These are phyloP conservation scores for Zopfochytrium polystomum DNA, from an alignment of 371 early-diverging fungal genomes.

Conservation along the genomic window DNA sequence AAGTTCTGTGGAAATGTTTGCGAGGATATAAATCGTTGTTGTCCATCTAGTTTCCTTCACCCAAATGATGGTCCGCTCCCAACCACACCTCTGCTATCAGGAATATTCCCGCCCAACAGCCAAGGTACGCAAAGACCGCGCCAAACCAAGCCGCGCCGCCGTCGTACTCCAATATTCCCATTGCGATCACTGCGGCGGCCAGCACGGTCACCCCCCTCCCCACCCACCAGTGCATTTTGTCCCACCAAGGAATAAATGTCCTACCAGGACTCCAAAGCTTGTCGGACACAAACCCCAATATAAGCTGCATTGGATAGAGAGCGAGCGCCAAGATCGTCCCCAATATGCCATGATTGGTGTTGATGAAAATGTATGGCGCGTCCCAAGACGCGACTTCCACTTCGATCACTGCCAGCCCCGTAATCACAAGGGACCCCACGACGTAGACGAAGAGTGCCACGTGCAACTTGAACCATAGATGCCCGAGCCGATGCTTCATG, in stretches of 20 bases:
- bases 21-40: no score
- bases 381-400: background rate
- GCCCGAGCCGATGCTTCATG: constrained; percentile 32
- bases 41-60: no score
- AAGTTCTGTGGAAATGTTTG: no score
- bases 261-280: constrained; percentile 24
- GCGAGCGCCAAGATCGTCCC: constrained; percentile 5
- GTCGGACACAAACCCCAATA: constrained; percentile 34
- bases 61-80: background rate
- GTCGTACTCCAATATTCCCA: constrained; percentile 13
- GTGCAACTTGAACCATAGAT: constrained; percentile 33
- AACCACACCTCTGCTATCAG: background rate
- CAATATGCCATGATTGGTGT: constrained; percentile 2
- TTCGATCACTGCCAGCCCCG: constrained; percentile 7
- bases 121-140: constrained; percentile 12
- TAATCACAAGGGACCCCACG: background rate
- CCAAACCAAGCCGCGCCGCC: background rate
- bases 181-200: constrained; percentile 9
- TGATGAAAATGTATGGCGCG: background rate
- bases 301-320: constrained; percentile 5
- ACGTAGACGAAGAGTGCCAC: constrained; percentile 22
- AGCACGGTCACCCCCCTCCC: constrained; percentile 24
- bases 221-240: constrained; percentile 45
- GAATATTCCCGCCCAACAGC: background rate
- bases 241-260: constrained; percentile 30